Evolutionary conservation across 2,329 filamentous ascomycete species (phyloP), one percentile per base, ranked within the genome.

Genomic region (Helotiales sp.): DNA sequence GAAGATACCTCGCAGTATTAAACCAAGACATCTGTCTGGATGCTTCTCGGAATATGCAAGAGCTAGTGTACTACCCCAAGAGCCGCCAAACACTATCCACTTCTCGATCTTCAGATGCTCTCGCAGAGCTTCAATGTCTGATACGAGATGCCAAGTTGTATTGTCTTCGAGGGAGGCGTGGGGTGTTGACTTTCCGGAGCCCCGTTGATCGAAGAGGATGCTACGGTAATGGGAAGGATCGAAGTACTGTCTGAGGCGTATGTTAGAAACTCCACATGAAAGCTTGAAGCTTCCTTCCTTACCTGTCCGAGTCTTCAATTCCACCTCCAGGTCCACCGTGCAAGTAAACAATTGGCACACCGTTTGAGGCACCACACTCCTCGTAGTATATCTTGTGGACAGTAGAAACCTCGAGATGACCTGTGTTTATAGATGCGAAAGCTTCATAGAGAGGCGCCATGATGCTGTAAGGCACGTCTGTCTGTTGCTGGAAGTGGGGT

Each of bases 11-110:
- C 76, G 70, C 4, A 79, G 65, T 10, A 78, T 71, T 5, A 79
- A 62, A 8, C 72, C 72, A 1, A 72, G 62, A 12, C 76, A 73
- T 12, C 63, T 63, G 0, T 72, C 67, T 1, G 77, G 73, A 33
- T 79, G 72, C 0, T 71, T 70, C 60, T 80, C 72, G 1, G 77
- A 68, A 63, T 80, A 80, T 24, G 74, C 70, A 0, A 80, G 67
- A 0, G 75, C 67, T 15, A 80, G 70, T 0, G 76, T 77, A 3
- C 74, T 75, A 31, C 77, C 77, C 77, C 77, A 79, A 1, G 76
- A 79, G 1, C 77, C 76, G 36, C 78, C 78, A 58, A 79, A 80
- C 3, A 80, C 73, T 34, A 74, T 70, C 78, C 77, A 79, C 64
- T 76, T 76, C 7, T 64, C 38, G 29, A 79, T 74, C 0, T 68